Evolutionary conservation across 2,329 filamentous ascomycete species (phyloP).

Genomic region (Orbilia javanica): DNA sequence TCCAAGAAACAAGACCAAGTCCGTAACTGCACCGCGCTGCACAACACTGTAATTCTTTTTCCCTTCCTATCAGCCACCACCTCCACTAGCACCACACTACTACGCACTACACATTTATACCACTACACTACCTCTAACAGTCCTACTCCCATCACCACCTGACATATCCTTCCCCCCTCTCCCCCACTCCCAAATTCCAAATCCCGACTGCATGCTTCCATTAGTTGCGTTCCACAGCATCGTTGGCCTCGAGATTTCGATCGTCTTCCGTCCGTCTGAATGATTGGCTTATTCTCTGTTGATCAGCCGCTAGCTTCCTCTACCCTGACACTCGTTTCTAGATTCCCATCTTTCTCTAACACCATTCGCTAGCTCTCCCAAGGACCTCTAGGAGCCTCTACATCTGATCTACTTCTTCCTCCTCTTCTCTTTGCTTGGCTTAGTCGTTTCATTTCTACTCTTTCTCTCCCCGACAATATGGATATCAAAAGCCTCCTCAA

Average conservation of each 20-base stretch:
- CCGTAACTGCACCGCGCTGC: slow-evolving; percentile 29
- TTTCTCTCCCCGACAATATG: slow-evolving; percentile 37
- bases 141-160: slow-evolving; percentile 18
- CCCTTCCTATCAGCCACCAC: slow-evolving; percentile 17
- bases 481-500: slow-evolving; percentile 57
- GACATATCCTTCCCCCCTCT: background rate
- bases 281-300: slow-evolving; percentile 58
- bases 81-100: slow-evolving; percentile 1
- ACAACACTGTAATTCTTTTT: slow-evolving; percentile 14
- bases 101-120: background rate
- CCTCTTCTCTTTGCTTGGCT: no score
- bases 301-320: slow-evolving; percentile 56
- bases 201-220: slow-evolving; percentile 29
- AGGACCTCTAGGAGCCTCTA: slow-evolving; percentile 18
- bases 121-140: slow-evolving; percentile 4
- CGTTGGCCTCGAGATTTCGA: slow-evolving; percentile 42
- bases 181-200: slow-evolving; percentile 15
- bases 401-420: slow-evolving; percentile 33
- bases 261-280: slow-evolving; percentile 37
- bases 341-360: slow-evolving; percentile 45
- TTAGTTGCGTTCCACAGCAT: slow-evolving; percentile 36
- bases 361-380: slow-evolving; percentile 34
- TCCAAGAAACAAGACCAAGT: background rate
- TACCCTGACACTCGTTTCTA: slow-evolving; percentile 48
- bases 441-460: background rate